Conservation (phyloP, 371 early-diverging fungal species). For the Mortierella sp. region DNA sequence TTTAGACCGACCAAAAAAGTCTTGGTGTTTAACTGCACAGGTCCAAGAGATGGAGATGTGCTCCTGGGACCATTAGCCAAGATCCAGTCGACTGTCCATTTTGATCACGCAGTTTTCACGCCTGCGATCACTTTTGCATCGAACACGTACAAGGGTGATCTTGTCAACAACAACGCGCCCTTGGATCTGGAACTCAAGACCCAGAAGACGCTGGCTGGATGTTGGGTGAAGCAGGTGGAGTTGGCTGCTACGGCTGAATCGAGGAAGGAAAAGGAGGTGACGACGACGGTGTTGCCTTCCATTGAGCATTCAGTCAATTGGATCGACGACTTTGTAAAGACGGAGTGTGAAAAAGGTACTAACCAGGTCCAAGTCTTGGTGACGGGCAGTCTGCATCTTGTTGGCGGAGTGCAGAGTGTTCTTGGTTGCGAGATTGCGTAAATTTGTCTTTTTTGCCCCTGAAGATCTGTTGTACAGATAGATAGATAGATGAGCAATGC, state of each 20-base stretch:
- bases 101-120: slow-evolving; percentile 79
- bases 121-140: slow-evolving; percentile 74
- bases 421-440: slow-evolving; percentile 57
- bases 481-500: too few relatives aligned
- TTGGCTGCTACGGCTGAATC: slow-evolving; percentile 10
- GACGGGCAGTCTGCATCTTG: slow-evolving; percentile 95
- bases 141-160: slow-evolving; percentile 60
- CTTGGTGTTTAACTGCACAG: slow-evolving; percentile 90
- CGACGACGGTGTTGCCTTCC: slow-evolving; percentile 62
- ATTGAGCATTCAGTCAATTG: slow-evolving; percentile 83
- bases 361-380: slow-evolving; percentile 75
- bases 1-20: slow-evolving; percentile 56
- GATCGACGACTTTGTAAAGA: slow-evolving; percentile 57
- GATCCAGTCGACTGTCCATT: slow-evolving; percentile 58
- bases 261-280: slow-evolving; percentile 4
- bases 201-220: slow-evolving; percentile 34
- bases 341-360: slow-evolving; percentile 21
- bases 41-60: slow-evolving; percentile 75
- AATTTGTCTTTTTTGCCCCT: background rate
- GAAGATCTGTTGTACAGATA: background rate
- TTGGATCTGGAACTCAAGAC: slow-evolving; percentile 64
- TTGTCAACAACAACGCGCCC: slow-evolving; percentile 71
- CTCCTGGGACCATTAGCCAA: slow-evolving; percentile 65
- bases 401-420: slow-evolving; percentile 86
- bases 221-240: slow-evolving; percentile 31